Evolutionary conservation across 73 alveolate species (phyloP), one percentile per base, ranked within the genome.

Genomic region (Paramecium octaurelia): DNA sequence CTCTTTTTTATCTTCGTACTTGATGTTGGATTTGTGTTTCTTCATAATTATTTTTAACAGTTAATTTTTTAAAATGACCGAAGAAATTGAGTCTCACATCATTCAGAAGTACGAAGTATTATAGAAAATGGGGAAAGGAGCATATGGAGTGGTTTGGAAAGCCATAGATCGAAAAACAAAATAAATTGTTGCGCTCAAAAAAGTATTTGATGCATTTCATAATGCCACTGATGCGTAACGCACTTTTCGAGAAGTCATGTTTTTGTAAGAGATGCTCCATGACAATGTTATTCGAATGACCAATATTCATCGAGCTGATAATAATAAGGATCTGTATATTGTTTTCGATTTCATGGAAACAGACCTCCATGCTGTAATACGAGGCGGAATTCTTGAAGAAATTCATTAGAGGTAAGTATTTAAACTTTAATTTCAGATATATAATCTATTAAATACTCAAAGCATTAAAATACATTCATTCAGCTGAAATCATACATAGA

Each of bases 321-420:
- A 95, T 84, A 93, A 95, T 40, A 88, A 88, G 50, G 98, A 93
- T 88, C 16, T 93, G 21, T 95, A 93, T 44, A 42, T 93, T 18
- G 89, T 88, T 11, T 95, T 95, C 70, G 98, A 95, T 73, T 95
- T 92, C 75, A 95, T 95, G 98, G 98, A 95, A 71, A 95, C 98
- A 27, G 98, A 95, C 88, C 93, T 95, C 24, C 97, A 95, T 64
- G 96, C 95, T 2, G 97, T 94, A 18, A 94, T 94, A 42, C 93
- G 99, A 73, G 99, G 99, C 16, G 96, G 96, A 91, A 98, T 98
- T 57, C 93, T 98, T 71, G 99, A 97, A 85, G 98, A 96, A 77
- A 96, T 96, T 73, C 99, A 97, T 85, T 94, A 95, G 75, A 91
- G 92, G 92, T 95, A 80, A 8, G 9, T 18, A 4, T 23, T 80